Evolutionary conservation across 1,139 yeast species (phyloP).

Genomic region (Suhomyces guaymorum): DNA sequence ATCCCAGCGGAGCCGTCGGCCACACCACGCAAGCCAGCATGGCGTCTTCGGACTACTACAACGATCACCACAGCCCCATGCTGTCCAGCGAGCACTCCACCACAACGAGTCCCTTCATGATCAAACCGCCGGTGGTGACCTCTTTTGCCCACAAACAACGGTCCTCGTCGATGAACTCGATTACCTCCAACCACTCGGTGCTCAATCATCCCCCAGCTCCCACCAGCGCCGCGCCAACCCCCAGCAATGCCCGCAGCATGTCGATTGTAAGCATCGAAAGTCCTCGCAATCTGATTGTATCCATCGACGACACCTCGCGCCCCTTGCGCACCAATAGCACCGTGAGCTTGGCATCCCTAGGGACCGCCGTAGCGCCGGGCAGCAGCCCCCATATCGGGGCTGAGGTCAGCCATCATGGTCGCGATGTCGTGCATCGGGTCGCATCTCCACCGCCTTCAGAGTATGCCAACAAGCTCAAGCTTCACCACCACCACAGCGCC

Average conservation of each 20-base stretch:
- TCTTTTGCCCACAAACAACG: constrained; percentile 26
- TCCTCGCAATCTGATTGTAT: constrained; percentile 46
- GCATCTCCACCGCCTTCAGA: constrained; percentile 2
- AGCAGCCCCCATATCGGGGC: constrained; percentile 1
- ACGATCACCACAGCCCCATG: constrained; percentile 21
- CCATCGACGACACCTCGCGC: constrained; percentile 37
- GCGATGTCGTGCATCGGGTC: background rate
- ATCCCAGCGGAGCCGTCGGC: constrained; percentile 3
- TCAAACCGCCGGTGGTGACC: constrained; percentile 18
- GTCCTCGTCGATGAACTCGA: constrained; percentile 39
- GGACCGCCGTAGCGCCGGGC: constrained; percentile 1
- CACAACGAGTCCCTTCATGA: constrained; percentile 27
- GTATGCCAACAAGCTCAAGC: constrained; percentile 7
- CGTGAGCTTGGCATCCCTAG: constrained; percentile 7
- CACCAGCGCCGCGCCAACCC: constrained; percentile 14
- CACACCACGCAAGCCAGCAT: constrained; percentile 8
- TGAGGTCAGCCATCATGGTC: background rate
- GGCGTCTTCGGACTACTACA: constrained; percentile 19
- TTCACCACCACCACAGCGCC: constrained; percentile 22
- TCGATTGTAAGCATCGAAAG: constrained; percentile 43
- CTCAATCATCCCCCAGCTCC: constrained; percentile 4
- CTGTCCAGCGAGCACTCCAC: constrained; percentile 22
- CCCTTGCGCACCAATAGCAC: constrained; percentile 38
- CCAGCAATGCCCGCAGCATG: constrained; percentile 31
- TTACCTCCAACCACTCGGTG: constrained; percentile 15